Evolutionary conservation across 441 rosid genomes (phyloP).

Genomic region (Erysimum cheiri): DNA sequence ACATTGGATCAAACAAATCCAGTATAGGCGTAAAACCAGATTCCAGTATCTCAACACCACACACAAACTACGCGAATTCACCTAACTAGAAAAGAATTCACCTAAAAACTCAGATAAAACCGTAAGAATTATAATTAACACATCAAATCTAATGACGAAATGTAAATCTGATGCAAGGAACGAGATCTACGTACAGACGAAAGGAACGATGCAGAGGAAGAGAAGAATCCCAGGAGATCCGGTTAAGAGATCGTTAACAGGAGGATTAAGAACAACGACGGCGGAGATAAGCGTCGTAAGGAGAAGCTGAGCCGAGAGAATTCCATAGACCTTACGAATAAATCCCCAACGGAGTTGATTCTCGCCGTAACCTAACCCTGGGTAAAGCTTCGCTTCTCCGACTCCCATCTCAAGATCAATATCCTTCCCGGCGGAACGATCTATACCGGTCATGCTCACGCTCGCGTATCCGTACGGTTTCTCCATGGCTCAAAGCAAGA

Average conservation of each 20-base stretch:
- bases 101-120: constrained; percentile 4
- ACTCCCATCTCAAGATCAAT: constrained; percentile 72
- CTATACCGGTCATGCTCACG: constrained; percentile 42
- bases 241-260: constrained; percentile 71
- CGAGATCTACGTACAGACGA: constrained; percentile 60
- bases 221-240: constrained; percentile 78
- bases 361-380: constrained; percentile 81
- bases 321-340: constrained; percentile 87
- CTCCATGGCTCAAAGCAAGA: constrained; percentile 40
- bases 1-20: background rate
- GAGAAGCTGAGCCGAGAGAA: constrained; percentile 76
- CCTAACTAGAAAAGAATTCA: background rate
- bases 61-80: background rate
- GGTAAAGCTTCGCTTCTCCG: constrained; percentile 73
- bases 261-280: constrained; percentile 65
- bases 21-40: constrained; percentile 1
- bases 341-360: constrained; percentile 93
- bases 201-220: constrained; percentile 73
- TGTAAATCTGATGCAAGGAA: background rate
- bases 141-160: background rate
- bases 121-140: constrained; percentile 12
- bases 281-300: constrained; percentile 83
- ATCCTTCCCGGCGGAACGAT: constrained; percentile 49
- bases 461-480: constrained; percentile 62
- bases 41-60: background rate